These are phyloP conservation scores for Toxoplasma gondii DNA, from an alignment of 169 alveolate genomes.

Conservation along the genomic window DNA sequence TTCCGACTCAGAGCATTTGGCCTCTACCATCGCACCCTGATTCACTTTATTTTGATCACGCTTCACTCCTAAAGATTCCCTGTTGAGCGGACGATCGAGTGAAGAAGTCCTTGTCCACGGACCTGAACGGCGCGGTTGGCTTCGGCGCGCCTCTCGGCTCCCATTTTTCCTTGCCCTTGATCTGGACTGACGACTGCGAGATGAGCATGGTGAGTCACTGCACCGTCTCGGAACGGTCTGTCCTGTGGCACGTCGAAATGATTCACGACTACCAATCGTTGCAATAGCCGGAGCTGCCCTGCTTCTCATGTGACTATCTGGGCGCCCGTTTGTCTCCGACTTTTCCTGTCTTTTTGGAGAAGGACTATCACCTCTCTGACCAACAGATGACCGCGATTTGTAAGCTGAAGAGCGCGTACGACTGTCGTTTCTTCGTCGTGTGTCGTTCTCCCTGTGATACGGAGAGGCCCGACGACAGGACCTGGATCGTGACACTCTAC, in stretches of 20 bases:
- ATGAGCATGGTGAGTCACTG: not conserved
- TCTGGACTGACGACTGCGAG: not conserved
- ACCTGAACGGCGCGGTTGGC: not conserved
- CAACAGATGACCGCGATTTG: not conserved
- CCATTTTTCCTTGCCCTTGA: not conserved
- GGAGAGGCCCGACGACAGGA: not conserved
- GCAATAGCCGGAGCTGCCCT: not conserved
- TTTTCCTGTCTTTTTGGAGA: not conserved
- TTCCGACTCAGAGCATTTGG: not conserved
- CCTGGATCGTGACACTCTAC: not conserved
- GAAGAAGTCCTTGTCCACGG: not conserved
- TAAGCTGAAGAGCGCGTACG: not conserved
- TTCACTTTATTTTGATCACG: no score
- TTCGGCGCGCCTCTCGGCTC: not conserved
- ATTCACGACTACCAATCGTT: slow-evolving; percentile 7
- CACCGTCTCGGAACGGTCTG: not conserved
- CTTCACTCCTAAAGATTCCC: no score
- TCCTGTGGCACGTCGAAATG: slow-evolving; percentile 7
- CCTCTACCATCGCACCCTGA: no score
- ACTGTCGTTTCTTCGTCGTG: not conserved
- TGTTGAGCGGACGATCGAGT: not conserved
- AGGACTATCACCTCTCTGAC: not conserved
- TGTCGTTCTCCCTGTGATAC: not conserved
- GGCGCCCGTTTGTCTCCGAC: not conserved
- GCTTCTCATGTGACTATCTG: not conserved